Evolutionary conservation across 2,329 filamentous ascomycete species (phyloP).

Genomic region (Cryphonectria nitschkei): DNA sequence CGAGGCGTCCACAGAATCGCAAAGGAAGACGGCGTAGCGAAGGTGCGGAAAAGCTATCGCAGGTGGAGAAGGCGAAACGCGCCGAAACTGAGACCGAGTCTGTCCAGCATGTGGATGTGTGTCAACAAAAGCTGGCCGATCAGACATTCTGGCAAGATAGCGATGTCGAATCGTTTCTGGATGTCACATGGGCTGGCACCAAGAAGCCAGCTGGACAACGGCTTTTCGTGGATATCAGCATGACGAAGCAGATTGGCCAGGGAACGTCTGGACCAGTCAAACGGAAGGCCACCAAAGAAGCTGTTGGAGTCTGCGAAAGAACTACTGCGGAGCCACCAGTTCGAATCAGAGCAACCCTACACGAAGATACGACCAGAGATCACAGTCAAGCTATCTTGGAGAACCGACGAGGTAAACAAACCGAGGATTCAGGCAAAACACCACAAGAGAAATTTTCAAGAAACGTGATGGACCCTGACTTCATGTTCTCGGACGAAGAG

Average conservation of each 20-base stretch:
- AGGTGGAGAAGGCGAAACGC: not conserved
- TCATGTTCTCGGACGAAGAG: slow-evolving; percentile 45
- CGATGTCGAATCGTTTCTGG: slow-evolving; percentile 17
- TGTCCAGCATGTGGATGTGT: not conserved
- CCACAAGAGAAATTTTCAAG: slow-evolving; percentile 14
- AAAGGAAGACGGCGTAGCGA: not conserved
- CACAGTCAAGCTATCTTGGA: not conserved
- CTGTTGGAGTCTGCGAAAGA: not conserved
- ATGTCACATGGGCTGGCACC: slow-evolving; percentile 13
- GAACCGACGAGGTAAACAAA: no score
- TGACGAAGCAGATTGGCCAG: not conserved
- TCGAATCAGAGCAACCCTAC: not conserved
- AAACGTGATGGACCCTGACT: slow-evolving; percentile 34
- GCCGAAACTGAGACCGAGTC: no score
- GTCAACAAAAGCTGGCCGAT: not conserved
- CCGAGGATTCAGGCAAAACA: not conserved
- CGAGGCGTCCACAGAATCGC: not conserved
- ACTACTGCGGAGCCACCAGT: not conserved
- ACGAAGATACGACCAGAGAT: not conserved
- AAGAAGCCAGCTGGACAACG: slow-evolving; percentile 10
- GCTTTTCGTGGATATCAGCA: slow-evolving; percentile 23
- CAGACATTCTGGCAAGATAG: slow-evolving; percentile 1
- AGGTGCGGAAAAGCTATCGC: not conserved
- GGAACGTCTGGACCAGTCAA: not conserved
- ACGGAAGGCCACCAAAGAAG: not conserved